A percentile compares a stretch with the other conserved stretches of the same genome.
phyloP scores from a whole-genome alignment of 805 yeast species.

The Kuraishia cidri region DNA sequence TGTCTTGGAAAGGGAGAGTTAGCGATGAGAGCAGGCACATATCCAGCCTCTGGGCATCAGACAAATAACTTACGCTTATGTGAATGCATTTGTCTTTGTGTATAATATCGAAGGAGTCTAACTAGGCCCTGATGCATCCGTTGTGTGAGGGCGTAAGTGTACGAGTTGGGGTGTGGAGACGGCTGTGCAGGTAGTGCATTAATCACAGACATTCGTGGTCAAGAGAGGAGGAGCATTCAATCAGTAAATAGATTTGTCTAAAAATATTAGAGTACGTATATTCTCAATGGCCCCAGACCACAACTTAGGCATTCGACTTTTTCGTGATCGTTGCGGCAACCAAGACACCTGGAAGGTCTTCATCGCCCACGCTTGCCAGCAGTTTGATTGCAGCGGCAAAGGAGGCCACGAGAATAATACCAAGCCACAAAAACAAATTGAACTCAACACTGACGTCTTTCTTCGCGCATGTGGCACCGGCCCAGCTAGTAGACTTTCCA shows the following conservation, averaged over 20 bases:
- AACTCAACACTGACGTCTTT: conserved; percentile 59
- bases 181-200: too few species aligned
- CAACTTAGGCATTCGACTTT: conserved; percentile 20
- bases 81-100: background rate
- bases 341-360: conserved; percentile 61
- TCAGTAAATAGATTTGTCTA: too few species aligned
- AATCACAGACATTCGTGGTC: too few species aligned
- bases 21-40: too few species aligned
- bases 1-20: conserved; percentile 5
- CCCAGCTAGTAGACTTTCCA: conserved; percentile 42
- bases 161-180: too few species aligned
- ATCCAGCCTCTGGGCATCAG: too few species aligned
- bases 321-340: conserved; percentile 45
- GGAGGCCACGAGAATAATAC: conserved; percentile 34
- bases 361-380: conserved; percentile 43
- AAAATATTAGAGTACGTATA: too few species aligned
- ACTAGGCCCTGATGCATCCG: background rate
- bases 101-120: background rate
- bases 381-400: conserved; percentile 44
- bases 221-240: too few species aligned
- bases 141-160: too few species aligned
- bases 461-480: conserved; percentile 56
- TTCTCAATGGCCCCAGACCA: too few species aligned
- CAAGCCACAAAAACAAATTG: conserved; percentile 63
- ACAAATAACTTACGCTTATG: conserved; percentile 1